A percentile compares a stretch with the other conserved stretches of the same genome.
Evolutionary conservation across 768 basidiomycete species (phyloP).

Genomic region (Kwoniella sp.): DNA sequence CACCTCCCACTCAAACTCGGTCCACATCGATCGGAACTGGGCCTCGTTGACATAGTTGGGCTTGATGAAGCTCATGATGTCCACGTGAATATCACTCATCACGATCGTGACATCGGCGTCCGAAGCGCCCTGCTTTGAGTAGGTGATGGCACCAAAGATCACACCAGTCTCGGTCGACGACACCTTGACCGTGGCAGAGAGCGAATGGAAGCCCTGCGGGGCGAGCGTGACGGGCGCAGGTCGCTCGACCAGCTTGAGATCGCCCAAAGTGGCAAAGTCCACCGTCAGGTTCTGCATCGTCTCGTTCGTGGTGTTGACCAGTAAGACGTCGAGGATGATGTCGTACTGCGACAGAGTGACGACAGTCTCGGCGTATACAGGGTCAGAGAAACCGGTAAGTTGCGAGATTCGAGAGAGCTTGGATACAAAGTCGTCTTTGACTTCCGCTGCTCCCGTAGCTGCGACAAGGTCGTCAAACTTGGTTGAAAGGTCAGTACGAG

Average conservation of each 20-base stretch:
- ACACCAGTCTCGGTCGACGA: conserved; percentile 98
- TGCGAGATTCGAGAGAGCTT: conserved; percentile 89
- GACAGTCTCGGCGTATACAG: conserved; percentile 95
- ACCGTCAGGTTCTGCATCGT: conserved; percentile 94
- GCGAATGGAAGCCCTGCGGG: conserved; percentile 95
- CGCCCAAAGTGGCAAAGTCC: conserved; percentile 95
- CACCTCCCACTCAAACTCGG: conserved; percentile 91
- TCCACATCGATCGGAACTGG: conserved; percentile 86
- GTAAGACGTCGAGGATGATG: conserved; percentile 87
- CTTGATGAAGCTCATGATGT: conserved; percentile 98
- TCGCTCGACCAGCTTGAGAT: conserved; percentile 94
- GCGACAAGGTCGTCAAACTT: conserved; percentile 87
- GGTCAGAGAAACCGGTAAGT: conserved; percentile 95
- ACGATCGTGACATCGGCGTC: conserved; percentile 72
- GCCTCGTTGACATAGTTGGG: conserved; percentile 92
- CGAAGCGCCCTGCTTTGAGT: conserved; percentile 82
- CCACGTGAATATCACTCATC: conserved; percentile 83
- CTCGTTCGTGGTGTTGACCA: conserved; percentile 91
- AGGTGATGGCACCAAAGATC: conserved; percentile 95
- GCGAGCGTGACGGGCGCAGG: conserved; percentile 88
- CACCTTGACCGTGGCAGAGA: conserved; percentile 96
- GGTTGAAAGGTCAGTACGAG: neutral
- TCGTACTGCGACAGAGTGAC: conserved; percentile 98
- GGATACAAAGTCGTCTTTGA: conserved; percentile 87
- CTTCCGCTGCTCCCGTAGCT: conserved; percentile 78